phyloP scores from a whole-genome alignment of 805 yeast genomes.

The Candida odintsovae region DNA sequence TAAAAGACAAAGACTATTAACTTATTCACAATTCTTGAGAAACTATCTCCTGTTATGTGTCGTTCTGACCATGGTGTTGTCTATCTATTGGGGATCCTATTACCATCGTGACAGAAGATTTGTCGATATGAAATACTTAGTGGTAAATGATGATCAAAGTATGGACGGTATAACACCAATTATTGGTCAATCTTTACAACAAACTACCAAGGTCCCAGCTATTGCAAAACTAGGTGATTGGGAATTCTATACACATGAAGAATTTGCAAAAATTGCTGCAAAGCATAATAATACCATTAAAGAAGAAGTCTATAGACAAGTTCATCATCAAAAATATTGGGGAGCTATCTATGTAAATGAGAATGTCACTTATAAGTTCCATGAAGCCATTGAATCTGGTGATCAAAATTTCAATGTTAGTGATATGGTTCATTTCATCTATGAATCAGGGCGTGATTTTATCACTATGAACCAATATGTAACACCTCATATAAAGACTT shows the following conservation, averaged over 20 bases:
- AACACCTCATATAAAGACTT: conserved; percentile 42
- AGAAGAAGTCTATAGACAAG: conserved; percentile 34
- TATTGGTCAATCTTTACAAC: conserved; percentile 12
- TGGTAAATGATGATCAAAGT: conserved; percentile 22
- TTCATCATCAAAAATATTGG: conserved; percentile 57
- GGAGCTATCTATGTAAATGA: conserved; percentile 45
- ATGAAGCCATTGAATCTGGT: conserved; percentile 18
- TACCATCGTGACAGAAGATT: conserved; percentile 15
- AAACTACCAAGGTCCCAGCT: background rate
- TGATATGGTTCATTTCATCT: conserved; percentile 34
- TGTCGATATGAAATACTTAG: conserved; percentile 16
- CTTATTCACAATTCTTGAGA: conserved; percentile 11
- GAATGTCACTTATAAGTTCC: conserved; percentile 35
- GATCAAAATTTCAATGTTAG: conserved; percentile 18
- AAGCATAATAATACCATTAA: conserved; percentile 14
- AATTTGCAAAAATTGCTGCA: conserved; percentile 18
- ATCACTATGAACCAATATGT: conserved; percentile 39
- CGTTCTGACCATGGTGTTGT: conserved; percentile 20
- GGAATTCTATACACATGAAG: conserved; percentile 19
- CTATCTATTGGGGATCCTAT: conserved; percentile 28
- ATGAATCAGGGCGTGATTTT: conserved; percentile 62
- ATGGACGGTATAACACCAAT: conserved; percentile 12
- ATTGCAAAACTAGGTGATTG: conserved; percentile 22
- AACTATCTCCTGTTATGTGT: conserved; percentile 19
- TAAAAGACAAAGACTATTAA: conserved; percentile 13